phyloP scores from a whole-genome alignment of 2,329 filamentous ascomycete species.

The Elsinoe necatrix region DNA sequence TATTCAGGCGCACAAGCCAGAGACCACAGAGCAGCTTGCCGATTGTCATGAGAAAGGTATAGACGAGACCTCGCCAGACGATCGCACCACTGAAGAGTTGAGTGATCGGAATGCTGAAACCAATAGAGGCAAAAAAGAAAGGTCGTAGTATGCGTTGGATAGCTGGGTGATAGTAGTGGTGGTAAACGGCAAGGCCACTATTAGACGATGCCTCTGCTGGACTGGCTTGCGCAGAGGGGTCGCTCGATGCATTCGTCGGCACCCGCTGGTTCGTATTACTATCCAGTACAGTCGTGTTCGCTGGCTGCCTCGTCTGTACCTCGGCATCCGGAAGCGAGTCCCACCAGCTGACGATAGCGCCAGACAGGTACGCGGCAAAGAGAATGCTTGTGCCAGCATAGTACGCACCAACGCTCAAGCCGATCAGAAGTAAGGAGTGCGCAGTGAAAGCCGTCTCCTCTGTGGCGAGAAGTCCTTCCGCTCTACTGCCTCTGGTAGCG shows the following conservation, averaged over 20 bases:
- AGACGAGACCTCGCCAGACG: slow-evolving; percentile 66
- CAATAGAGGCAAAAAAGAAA: slow-evolving; percentile 67
- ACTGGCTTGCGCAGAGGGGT: neutral
- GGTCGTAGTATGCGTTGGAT: slow-evolving; percentile 53
- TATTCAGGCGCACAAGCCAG: slow-evolving; percentile 32
- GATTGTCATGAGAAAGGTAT: slow-evolving; percentile 60
- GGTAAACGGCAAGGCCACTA: slow-evolving; percentile 28
- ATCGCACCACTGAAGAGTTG: slow-evolving; percentile 56
- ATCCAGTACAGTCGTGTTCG: neutral
- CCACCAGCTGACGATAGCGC: slow-evolving; percentile 54
- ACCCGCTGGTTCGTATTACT: neutral
- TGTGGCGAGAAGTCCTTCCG: neutral
- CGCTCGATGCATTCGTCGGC: neutral
- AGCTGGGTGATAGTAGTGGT: slow-evolving; percentile 36
- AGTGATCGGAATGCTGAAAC: slow-evolving; percentile 68
- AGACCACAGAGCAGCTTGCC: slow-evolving; percentile 36
- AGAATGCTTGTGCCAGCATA: slow-evolving; percentile 57
- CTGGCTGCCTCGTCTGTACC: neutral
- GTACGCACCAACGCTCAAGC: slow-evolving; percentile 42
- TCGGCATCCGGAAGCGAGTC: slow-evolving; percentile 28
- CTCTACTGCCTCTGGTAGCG: neutral
- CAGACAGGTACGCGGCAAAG: slow-evolving; percentile 53
- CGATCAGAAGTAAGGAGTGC: slow-evolving; percentile 45
- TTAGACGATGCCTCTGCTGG: neutral
- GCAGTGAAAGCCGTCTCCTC: slow-evolving; percentile 20